Evolutionary conservation across 2,329 filamentous ascomycete genomes (phyloP), one percentile per base, ranked within the genome.

Genomic region (Parastagonospora avenae): DNA sequence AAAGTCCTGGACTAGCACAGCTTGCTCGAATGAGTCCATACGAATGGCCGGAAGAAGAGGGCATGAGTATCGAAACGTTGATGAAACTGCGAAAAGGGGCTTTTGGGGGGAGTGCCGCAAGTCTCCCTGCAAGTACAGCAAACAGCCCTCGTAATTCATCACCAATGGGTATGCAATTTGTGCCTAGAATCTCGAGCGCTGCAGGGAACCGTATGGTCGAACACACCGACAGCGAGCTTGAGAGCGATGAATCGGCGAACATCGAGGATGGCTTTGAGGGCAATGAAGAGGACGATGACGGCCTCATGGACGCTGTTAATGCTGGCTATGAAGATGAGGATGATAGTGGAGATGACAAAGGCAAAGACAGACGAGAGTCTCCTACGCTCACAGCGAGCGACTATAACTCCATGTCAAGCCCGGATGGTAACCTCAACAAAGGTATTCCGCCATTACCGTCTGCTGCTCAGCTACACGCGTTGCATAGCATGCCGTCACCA

Each of bases 71-170:
- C 7, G 86, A 86, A 41, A 83, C 88, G 1, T 78, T 96, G 12
- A 79, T 91, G 74, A 88, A 86, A 54, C 74, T 95, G 36, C 84
- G 92, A 3, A 87, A 84, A 9, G 86, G 84, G 42, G 88, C 91
- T 0, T 96, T 90, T 84, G 91, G 91, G 19, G 89, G 89, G 4
- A 94, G 90, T 50, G 89, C 91, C 63, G 85, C 82, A 1, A 93
- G 90, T 62, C 74, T 70, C 8, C 66, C 92, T 5, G 79, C 80
- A 44, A 89, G 83, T 57, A 63, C 62, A 14, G 57, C 62, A 4
- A 68, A 66, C 35, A 75, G 70, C 37, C 71, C 72, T 7, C 62
- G 72, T 27, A 74, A 70, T 42, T 72, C 70, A 7, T 73, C 66
- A 8, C 67, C 70, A 9, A 68, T 76, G 74, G 43, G 74, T 36